phyloP scores from a whole-genome alignment of 1,284 basidiomycete species.

The Cutaneotrichosporon sp. region DNA sequence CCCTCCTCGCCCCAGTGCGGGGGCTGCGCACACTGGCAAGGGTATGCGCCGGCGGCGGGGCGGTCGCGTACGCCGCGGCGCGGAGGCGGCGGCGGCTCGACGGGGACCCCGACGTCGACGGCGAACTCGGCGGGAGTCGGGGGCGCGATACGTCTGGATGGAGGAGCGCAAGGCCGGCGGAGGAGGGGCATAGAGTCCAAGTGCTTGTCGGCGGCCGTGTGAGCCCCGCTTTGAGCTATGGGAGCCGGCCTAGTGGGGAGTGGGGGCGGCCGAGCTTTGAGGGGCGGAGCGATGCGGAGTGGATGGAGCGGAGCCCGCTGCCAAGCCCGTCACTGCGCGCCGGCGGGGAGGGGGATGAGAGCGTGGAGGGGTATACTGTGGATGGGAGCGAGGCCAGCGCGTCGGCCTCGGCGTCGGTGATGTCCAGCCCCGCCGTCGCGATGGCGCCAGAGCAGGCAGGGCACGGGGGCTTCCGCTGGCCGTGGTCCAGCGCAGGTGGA shows the following conservation, averaged over 20 bases:
- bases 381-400: not conserved
- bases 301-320: not conserved
- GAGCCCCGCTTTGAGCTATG: not conserved
- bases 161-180: not conserved
- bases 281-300: not conserved
- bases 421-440: not conserved
- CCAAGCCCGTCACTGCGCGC: too few species aligned
- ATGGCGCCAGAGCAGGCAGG: too few species aligned
- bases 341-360: not conserved
- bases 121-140: not conserved
- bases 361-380: not conserved
- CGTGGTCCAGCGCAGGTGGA: not conserved
- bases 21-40: slow-evolving; percentile 15
- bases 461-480: not conserved
- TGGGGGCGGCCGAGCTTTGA: not conserved
- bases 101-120: slow-evolving; percentile 8
- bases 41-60: slow-evolving; percentile 17
- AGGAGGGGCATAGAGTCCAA: not conserved
- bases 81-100: slow-evolving; percentile 6
- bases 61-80: slow-evolving; percentile 2
- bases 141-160: slow-evolving; percentile 1
- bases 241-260: not conserved
- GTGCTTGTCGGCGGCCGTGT: not conserved
- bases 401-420: not conserved
- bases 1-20: slow-evolving; percentile 1